Base-by-base conservation (phyloP, 2,329 filamentous ascomycete genomes). In the Aspergillus thermomutatus region DNA sequence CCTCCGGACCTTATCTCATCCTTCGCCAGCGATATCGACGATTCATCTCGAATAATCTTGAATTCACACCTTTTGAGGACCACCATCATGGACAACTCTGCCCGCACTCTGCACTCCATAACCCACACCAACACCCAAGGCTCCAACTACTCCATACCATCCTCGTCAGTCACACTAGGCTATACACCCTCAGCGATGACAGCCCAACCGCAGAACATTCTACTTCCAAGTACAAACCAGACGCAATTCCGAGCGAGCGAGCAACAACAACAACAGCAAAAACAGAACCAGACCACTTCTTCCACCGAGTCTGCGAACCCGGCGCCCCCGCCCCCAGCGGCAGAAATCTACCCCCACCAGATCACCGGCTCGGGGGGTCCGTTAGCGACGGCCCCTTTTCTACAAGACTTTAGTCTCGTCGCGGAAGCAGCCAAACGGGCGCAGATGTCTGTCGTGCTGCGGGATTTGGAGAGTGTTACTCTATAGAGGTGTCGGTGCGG, bases 341-440 rank as follows among this genome's bases (percentile, higher is more conserved):
- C 62, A 49, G 7, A 31, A 50, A 46, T 14, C 46, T 70, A 67
- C 49, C 65, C 67, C 7, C 66, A 70, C 26, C 62, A 66, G 49
- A 62, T 69, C 43, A 53, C 60, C 31, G 63, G 62, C 1, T 52
- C 65, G 3, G 72, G 71, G 5, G 72, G 72, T 7, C 71, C 72
- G 1, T 69, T 71, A 10, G 74, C 75, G 11, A 84, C 83, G 1
- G 79, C 80, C 9, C 81, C 80, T 3, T 92, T 92, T 70, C 82
- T 96, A 58, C 86, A 87, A 66, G 88, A 96, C 74, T 90, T 93
- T 69, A 93, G 84, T 57, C 83, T 97, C 28, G 83, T 97, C 45
- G 92, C 92, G 37, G 93, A 97, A 79, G 93, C 93, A 1, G 93
- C 92, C 46, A 96, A 96, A 77, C 83, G 92, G 45, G 93, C 93